Conservation (phyloP, 169 alveolate genomes). For the Cryptosporidium sp. region DNA sequence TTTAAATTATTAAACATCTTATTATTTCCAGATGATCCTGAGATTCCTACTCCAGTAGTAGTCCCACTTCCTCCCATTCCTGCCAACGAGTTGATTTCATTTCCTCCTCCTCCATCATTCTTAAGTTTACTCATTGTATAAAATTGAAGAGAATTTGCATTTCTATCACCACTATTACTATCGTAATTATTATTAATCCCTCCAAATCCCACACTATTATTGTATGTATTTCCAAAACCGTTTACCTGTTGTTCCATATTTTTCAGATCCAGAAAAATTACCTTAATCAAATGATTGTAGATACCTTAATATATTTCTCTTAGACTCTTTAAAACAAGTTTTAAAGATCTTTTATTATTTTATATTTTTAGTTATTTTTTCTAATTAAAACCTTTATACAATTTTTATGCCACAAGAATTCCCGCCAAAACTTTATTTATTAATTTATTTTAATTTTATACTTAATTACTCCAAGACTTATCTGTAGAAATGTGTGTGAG, state of each 20-base stretch:
- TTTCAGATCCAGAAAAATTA: not conserved
- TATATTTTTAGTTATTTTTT: too few species aligned
- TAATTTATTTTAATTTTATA: too few species aligned
- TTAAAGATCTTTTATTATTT: not conserved
- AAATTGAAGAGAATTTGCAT: slow-evolving; percentile 53
- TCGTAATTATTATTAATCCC: not conserved
- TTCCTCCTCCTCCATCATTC: slow-evolving; percentile 15
- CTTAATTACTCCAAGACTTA: not conserved
- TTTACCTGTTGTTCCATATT: not conserved
- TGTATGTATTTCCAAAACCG: slow-evolving; percentile 3
- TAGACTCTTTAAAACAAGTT: not conserved
- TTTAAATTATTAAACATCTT: not conserved
- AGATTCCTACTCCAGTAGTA: not conserved
- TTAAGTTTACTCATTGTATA: slow-evolving; percentile 53
- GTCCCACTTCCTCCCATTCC: not conserved
- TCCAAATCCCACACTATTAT: not conserved
- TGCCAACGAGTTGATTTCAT: not conserved
- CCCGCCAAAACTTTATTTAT: not conserved
- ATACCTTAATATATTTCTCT: not conserved
- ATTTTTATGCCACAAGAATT: not conserved
- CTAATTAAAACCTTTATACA: too few species aligned
- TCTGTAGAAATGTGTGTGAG: not conserved
- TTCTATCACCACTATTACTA: not conserved
- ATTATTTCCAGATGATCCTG: slow-evolving; percentile 9
- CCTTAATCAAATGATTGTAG: not conserved